A percentile compares a stretch with the other conserved stretches of the same genome.
Conservation (phyloP, 2,329 filamentous ascomycete species). For the Aquanectria penicillioides region DNA sequence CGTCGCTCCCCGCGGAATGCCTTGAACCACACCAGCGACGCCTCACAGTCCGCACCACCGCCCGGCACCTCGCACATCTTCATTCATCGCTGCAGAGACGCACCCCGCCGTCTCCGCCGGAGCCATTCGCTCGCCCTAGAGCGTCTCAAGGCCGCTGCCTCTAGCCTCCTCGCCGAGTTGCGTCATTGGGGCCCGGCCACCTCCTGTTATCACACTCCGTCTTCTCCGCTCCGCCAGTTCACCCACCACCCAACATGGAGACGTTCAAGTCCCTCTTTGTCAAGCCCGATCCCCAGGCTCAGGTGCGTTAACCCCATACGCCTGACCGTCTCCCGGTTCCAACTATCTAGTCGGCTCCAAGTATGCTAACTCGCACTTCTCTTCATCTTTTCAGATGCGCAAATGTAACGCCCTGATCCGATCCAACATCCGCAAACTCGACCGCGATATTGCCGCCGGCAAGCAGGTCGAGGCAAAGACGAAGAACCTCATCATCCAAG, state of each 20-base stretch:
- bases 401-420: conserved; percentile 96
- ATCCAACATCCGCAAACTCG: conserved; percentile 89
- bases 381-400: conserved; percentile 70
- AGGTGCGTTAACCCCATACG: conserved; percentile 66
- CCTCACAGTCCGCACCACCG: background rate
- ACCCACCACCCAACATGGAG: conserved; percentile 72
- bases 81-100: background rate
- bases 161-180: conserved; percentile 30
- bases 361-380: conserved; percentile 14
- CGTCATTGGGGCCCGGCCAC: conserved; percentile 38
- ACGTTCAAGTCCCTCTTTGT: conserved; percentile 86
- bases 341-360: too few relatives aligned
- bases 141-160: conserved; percentile 4
- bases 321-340: background rate
- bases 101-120: background rate
- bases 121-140: background rate
- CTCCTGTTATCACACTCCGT: conserved; percentile 5
- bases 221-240: conserved; percentile 7
- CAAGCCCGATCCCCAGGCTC: conserved; percentile 91
- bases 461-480: conserved; percentile 86
- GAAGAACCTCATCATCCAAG: conserved; percentile 83
- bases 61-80: background rate
- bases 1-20: conserved; percentile 8
- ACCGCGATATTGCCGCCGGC: conserved; percentile 86
- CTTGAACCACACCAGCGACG: conserved; percentile 7